Evolutionary conservation across 805 yeast genomes (phyloP), one percentile per base, ranked within the genome.

Genomic region (Wickerhamia fluorescens): DNA sequence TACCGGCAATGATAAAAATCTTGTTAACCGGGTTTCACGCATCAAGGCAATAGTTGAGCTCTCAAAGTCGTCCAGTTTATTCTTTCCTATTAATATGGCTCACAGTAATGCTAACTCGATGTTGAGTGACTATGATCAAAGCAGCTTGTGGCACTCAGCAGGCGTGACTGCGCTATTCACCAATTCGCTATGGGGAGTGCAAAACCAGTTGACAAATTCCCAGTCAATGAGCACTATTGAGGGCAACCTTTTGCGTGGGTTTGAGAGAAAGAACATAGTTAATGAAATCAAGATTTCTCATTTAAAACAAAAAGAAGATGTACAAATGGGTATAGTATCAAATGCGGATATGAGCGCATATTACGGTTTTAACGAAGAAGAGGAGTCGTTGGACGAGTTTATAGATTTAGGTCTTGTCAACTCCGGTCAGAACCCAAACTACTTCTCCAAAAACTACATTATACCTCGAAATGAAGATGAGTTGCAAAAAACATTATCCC

Each of bases 31-130:
- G 23, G 19, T 61, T 29, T 65, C 71, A 23, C 56, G 76, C 32
- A 71, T 69, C 31, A 64, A 53, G 44, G 59, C 69, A 17, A 59
- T 60, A 9, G 42, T 72, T 2, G 68, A 65, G 7, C 44, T 78
- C 6, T 42, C 71, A 13, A 62, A 64, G 21, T 56, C 59, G 29
- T 60, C 78, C 1, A 66, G 80, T 6, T 44, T 84, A 14, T 61
- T 71, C 24, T 47, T 84, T 7, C 89, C 94, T 0, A 16, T 83
- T 7, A 40, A 27, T 51, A 55, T 23, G 17, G 36, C 26, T 11
- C 29, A 31, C n/a, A 25, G 17, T 2, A 18, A 23, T 2, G 12
- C 24, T 2, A 26, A 28, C 7, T 19, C 36, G 3, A 16, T 34
- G 15, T 18, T 38, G 12, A n/a, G 28, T 3, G 21, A 18, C 3